phyloP scores from a whole-genome alignment of 208 protist genomes.

The Trypanosomatidae sp. region DNA sequence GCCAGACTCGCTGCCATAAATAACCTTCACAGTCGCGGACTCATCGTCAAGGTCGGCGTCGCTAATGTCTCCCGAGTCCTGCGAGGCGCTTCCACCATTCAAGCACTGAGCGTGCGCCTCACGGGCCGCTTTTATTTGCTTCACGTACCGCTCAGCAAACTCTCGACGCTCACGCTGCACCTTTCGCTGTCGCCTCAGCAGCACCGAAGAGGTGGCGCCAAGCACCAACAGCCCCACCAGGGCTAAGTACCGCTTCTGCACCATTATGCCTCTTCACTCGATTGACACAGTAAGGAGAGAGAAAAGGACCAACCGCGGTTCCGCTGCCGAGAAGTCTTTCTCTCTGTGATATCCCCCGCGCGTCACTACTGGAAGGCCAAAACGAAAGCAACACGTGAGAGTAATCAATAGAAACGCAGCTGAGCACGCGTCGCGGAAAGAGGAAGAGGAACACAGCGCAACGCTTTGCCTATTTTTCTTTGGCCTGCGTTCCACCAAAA shows the following conservation, averaged over 20 bases:
- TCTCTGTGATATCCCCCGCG: no score
- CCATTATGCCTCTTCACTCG: neutral
- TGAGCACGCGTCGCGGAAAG: no score
- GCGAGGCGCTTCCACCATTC: constrained; percentile 3
- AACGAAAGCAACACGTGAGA: no score
- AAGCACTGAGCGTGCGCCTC: constrained; percentile 12
- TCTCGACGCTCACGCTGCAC: constrained; percentile 30
- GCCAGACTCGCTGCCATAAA: constrained; percentile 72
- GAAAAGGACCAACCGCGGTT: no score
- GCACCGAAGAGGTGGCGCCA: neutral
- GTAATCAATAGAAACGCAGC: no score
- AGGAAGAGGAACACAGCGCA: no score
- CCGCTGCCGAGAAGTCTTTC: no score
- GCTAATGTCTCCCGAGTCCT: constrained; percentile 4
- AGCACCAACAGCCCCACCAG: constrained; percentile 5
- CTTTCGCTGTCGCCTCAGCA: constrained; percentile 9
- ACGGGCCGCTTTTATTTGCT: constrained; percentile 22
- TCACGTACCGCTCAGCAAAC: constrained; percentile 38
- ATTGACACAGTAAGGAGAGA: neutral
- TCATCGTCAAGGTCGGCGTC: constrained; percentile 1
- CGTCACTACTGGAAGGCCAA: no score
- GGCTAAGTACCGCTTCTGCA: constrained; percentile 3
- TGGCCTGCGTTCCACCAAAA: neutral
- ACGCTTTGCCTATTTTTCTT: no score
- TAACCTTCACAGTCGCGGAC: constrained; percentile 35